These are phyloP conservation scores for Sonneratia caseolaris DNA, from an alignment of 345 rosid species.

Conservation along the genomic window DNA sequence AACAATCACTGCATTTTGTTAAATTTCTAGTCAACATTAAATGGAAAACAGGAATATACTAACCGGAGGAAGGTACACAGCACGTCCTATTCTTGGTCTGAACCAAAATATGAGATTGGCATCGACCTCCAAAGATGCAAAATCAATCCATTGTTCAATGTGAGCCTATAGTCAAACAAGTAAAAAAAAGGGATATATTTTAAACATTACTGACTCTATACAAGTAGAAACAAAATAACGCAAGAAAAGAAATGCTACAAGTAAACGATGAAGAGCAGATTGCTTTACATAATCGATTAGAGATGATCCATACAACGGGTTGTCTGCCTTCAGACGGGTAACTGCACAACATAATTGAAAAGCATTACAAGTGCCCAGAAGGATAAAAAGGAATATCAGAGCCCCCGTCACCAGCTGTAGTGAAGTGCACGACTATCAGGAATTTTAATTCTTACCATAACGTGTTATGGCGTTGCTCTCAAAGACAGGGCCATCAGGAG, in stretches of 20 bases:
- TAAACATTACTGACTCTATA: background rate
- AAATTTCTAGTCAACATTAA: background rate
- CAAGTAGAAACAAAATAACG: background rate
- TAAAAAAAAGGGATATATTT: slow-evolving; percentile 1
- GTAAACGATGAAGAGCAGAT: background rate
- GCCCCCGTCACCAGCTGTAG: too few species aligned
- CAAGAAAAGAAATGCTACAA: background rate
- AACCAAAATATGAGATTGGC: slow-evolving; percentile 45
- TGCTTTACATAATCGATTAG: slow-evolving; percentile 60
- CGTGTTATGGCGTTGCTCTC: slow-evolving; percentile 99
- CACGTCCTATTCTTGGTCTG: slow-evolving; percentile 49
- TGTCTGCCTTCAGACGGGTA: slow-evolving; percentile 55
- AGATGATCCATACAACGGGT: slow-evolving; percentile 53
- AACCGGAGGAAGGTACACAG: slow-evolving; percentile 64
- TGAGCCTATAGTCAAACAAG: slow-evolving; percentile 40
- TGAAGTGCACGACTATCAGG: background rate
- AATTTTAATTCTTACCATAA: slow-evolving; percentile 39
- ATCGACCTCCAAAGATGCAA: slow-evolving; percentile 71
- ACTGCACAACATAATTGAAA: slow-evolving; percentile 27
- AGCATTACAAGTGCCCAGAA: background rate
- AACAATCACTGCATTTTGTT: background rate
- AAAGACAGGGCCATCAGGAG: slow-evolving; percentile 80
- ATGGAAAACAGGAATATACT: slow-evolving; percentile 12
- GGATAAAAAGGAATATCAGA: background rate
- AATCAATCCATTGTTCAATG: slow-evolving; percentile 95